Base-by-base conservation (phyloP, 2,329 filamentous ascomycete species). In the Didymellaceae sp. region DNA sequence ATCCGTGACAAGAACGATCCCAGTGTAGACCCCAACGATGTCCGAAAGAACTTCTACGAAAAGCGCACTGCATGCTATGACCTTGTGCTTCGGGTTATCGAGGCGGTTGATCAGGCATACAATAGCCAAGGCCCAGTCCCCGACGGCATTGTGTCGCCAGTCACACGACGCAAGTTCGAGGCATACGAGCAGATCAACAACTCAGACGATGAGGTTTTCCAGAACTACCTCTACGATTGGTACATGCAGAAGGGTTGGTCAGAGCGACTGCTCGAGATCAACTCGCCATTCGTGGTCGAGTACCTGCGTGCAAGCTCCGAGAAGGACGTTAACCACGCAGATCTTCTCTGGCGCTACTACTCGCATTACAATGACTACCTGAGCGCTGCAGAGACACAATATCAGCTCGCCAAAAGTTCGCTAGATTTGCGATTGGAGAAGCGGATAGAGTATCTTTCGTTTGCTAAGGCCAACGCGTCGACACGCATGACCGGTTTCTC, bases 201-300 rank as follows among this genome's bases (percentile, higher is more conserved):
- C 51, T 96, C 93, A 0, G 83, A 87, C 11, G 94, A 99, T 61
- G 90, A 97, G 66, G 89, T 97, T 4, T 99, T 99, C 77, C 88
- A 97, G 71, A 95, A 90, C 54, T 91, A 90, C 64, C 81, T 99
- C n/a, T 99, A 97, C 70, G 92, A 97, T 66, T 99, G 94, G 93
- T 99, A 99, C 73, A 86, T 97, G 59, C 76, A 82, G 45, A 87
- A 92, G 70, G 88, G 89, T 14, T 92, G 90, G 86, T 88, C 85
- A 8, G 91, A 97, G 57, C 87, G 91, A 11, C 82, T 99, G 21
- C 83, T 99, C 25, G 86, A 88, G 26, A 91, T 94, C 42, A 84
- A 92, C 49, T 96, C 92, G 5, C 84, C 87, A 0, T 92, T 91
- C 64, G 91, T 97, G 20, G 83, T 95, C 32, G 89, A 86, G 2